Base-by-base conservation (phyloP, 345 rosid genomes). In the Hibiscus tridactylites region DNA sequence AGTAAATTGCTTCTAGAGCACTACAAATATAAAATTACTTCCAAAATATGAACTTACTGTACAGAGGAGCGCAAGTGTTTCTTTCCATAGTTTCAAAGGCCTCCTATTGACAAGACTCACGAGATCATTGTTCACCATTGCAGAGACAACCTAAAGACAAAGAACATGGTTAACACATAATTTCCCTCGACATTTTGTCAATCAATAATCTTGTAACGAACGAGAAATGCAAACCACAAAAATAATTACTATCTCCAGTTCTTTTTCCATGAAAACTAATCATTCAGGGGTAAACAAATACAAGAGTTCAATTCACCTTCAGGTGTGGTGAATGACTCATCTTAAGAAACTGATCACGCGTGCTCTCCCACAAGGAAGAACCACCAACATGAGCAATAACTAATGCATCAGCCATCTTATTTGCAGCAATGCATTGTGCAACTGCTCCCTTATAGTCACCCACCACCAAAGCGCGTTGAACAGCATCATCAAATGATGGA, bases 301-400 rank as follows among this genome's bases (percentile, higher is more conserved):
- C 12, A 4, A 39, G 39, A 50, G 29, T 3, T 57, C 35, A 26
- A 74, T 59, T 74, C 79, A 89, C 96, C 97, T 90, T 95, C 83
- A 90, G 69, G 81, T 90, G 89, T 16, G 98, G 91, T 69, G 97
- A 87, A 80, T 65, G 76, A 77, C 86, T 89, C 76, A 69, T 84
- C 84, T 90, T 95, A 60, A 92, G 88, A 83, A 86, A 92, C 74
- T 84, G 88, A 75, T 92, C 87, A 59, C 98, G 94, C 19, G 98
- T 95, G 53, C 85, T 91, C 80, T 90, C 92, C 98, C 96, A 91
- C 78, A 95, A 80, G 46, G 91, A 79, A 80, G 87, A 71, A 75
- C 99, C 98, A 78, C 98, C 99, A 74, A 90, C 90, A 80, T 90
- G 96, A 70, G 99, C 96, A 78, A 95, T 90, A 67, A 95, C 92